phyloP scores from a whole-genome alignment of 2,329 filamentous ascomycete species.

The Xylaria sp. region DNA sequence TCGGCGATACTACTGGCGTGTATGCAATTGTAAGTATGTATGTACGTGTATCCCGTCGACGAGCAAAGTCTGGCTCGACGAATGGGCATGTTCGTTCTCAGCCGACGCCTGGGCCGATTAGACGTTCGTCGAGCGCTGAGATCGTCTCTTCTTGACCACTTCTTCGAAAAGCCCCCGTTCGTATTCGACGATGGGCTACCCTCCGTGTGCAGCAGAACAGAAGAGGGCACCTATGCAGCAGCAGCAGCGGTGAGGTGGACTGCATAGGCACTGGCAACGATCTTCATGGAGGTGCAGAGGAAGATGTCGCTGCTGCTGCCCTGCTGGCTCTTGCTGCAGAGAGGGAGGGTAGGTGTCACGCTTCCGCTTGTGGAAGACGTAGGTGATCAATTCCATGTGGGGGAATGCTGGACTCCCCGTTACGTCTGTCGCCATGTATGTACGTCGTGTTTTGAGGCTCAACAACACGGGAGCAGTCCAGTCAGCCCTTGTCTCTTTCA shows the following conservation, averaged over 20 bases:
- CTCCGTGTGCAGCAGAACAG: background rate
- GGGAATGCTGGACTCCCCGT: background rate
- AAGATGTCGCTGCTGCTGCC: conserved; percentile 23
- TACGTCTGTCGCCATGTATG: too few species aligned
- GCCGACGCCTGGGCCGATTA: background rate
- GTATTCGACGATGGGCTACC: background rate
- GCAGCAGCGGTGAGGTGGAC: background rate
- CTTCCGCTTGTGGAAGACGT: conserved; percentile 23
- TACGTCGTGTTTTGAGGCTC: background rate
- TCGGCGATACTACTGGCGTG: background rate
- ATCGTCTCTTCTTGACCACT: background rate
- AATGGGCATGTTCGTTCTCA: background rate
- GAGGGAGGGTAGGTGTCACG: conserved; percentile 26
- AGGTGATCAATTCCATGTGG: background rate
- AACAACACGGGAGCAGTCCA: background rate
- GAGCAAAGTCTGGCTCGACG: background rate
- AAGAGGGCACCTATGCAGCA: background rate
- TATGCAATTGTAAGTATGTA: background rate
- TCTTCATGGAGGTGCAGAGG: conserved; percentile 21
- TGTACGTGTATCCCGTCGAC: background rate
- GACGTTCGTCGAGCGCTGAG: background rate
- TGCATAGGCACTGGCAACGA: conserved; percentile 20
- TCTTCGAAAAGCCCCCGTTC: background rate
- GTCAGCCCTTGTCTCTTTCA: background rate
- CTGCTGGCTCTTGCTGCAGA: too few species aligned